Percentiles rank a stretch among this genome's conserved stretches.
These are phyloP conservation scores for Saitozyma podzolica DNA, from an alignment of 768 basidiomycete species.

Conservation along the genomic window DNA sequence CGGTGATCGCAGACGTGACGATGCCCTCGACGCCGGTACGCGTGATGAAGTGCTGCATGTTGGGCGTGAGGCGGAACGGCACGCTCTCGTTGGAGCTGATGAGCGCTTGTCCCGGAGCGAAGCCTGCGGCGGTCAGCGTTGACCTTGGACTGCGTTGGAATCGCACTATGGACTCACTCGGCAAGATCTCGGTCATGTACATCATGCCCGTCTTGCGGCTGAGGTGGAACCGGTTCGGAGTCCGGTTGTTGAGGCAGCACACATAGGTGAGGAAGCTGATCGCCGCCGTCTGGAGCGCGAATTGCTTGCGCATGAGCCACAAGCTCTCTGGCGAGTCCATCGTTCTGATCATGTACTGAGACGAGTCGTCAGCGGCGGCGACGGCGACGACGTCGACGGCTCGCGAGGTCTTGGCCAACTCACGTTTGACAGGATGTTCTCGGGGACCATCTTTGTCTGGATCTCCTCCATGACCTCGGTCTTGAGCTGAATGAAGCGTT, in stretches of 20 bases:
- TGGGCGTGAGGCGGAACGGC: conserved; percentile 96
- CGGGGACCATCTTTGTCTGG: conserved; percentile 80
- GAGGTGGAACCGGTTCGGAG: conserved; percentile 80
- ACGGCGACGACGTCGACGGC: neutral
- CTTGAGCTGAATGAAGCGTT: conserved; percentile 34
- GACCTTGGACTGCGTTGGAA: neutral
- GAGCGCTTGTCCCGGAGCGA: conserved; percentile 56
- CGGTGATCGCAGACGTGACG: conserved; percentile 80
- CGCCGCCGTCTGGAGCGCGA: conserved; percentile 82
- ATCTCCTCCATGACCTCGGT: conserved; percentile 89
- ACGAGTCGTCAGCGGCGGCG: conserved; percentile 11
- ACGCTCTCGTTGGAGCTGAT: conserved; percentile 82
- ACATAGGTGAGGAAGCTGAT: conserved; percentile 90
- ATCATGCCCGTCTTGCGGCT: conserved; percentile 87
- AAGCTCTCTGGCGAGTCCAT: conserved; percentile 81
- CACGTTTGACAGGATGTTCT: conserved; percentile 80
- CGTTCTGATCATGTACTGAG: conserved; percentile 83
- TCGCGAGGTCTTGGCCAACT: conserved; percentile 32
- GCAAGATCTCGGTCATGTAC: conserved; percentile 88
- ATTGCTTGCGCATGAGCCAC: conserved; percentile 97
- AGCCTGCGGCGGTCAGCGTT: conserved; percentile 49
- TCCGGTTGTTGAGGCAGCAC: conserved; percentile 77
- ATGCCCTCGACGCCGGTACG: conserved; percentile 87
- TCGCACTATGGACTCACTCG: conserved; percentile 58
- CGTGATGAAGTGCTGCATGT: conserved; percentile 89